Evolutionary conservation across 1,284 basidiomycete species (phyloP), one percentile per base, ranked within the genome.

Genomic region (Exobasidium rhododendri): DNA sequence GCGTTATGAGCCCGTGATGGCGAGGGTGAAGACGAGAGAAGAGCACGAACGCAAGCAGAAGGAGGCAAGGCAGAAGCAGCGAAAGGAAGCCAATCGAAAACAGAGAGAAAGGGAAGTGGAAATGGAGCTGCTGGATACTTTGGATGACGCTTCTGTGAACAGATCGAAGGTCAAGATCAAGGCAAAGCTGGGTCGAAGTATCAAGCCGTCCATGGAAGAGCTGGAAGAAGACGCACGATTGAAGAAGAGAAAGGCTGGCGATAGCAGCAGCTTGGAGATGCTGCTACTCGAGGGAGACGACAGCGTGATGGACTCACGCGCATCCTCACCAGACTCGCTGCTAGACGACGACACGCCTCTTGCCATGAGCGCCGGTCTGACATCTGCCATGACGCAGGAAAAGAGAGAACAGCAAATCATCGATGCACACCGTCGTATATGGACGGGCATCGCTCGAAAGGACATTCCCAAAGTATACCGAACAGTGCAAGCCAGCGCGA

Each of bases 381-480:
- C 28, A 22, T n/a, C 61, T 30, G 45, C 58, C 32, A 49, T 62
- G 52, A 26, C 66, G 35, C 7, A 40, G 17, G 46, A 55, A 50
- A 5, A 60, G 49, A 50, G 67, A 45, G n/a, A 64, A 50, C 67
- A 71, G 56, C 62, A 71, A 58, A 70, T 80, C 35, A 72, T 73
- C 43, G 78, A 80, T 44, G 74, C 74, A 3, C 77, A 78, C 58
- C 67, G 69, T 50, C 69, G 73, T 26, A 70, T 80, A 47, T 81
- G 79, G 79, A 69, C 73, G 13, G 69, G 64, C 13, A 78, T 81
- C 30, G 77, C 80, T 31, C 70, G 69, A 53, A 72, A 72, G 46
- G 79, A 81, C 22, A 70, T 81, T 17, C 80, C 80, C 53, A 74
- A 57, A 32, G 77, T 79, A 20, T 74, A 76, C 49, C 73, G 78